These are phyloP conservation scores for Fusarium haematococcum DNA, from an alignment of 2,329 filamentous ascomycete genomes.

Conservation along the genomic window DNA sequence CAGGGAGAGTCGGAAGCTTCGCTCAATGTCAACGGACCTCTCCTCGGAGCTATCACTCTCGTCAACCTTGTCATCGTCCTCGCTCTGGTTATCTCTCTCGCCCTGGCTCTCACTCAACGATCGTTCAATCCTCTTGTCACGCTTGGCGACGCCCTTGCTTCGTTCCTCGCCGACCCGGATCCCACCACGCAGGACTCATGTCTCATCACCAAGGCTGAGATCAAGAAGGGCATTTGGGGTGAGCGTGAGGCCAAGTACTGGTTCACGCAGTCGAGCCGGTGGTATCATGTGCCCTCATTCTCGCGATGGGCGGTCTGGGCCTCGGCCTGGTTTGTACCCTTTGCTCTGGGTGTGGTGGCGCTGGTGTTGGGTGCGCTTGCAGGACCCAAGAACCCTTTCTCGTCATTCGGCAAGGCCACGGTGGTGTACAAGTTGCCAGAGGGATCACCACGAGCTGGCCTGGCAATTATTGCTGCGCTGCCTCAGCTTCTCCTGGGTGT, in stretches of 20 bases:
- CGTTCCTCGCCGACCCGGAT: conserved; percentile 61
- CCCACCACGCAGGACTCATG: conserved; percentile 56
- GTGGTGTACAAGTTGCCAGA: conserved; percentile 49
- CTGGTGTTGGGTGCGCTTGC: conserved; percentile 53
- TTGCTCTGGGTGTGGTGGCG: conserved; percentile 53
- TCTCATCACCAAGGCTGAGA: conserved; percentile 60
- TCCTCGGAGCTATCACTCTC: conserved; percentile 52
- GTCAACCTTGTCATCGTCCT: conserved; percentile 57
- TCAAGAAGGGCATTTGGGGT: conserved; percentile 58
- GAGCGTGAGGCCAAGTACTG: conserved; percentile 57
- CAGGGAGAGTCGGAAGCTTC: conserved; percentile 20
- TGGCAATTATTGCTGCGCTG: conserved; percentile 56
- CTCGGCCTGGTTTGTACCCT: conserved; percentile 53
- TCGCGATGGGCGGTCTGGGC: conserved; percentile 57
- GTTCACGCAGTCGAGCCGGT: conserved; percentile 55
- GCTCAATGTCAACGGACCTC: conserved; percentile 56
- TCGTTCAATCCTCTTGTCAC: conserved; percentile 60
- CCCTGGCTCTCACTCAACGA: conserved; percentile 49
- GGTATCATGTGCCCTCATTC: conserved; percentile 58
- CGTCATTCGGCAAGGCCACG: conserved; percentile 54
- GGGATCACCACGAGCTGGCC: conserved; percentile 42
- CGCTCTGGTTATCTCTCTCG: conserved; percentile 56
- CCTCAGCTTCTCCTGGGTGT: conserved; percentile 62
- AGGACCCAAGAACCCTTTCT: conserved; percentile 46
- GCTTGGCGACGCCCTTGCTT: conserved; percentile 63